Evolutionary conservation across 768 basidiomycete genomes (phyloP), one percentile per base, ranked within the genome.

Genomic region (Leccinellum rugosiceps): DNA sequence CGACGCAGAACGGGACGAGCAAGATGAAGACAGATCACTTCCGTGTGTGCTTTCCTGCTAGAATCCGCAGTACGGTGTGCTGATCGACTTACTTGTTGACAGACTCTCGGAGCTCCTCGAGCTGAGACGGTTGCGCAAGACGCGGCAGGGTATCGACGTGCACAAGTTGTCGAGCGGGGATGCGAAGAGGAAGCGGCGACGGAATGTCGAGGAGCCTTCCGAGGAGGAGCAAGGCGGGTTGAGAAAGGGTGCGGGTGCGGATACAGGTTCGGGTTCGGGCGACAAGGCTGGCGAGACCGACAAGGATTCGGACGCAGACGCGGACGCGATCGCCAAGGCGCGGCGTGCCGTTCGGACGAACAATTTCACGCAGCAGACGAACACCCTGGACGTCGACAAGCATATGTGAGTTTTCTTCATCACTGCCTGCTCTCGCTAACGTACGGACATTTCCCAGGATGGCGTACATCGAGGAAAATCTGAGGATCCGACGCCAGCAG

Each of bases 281-380:
- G 38, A 41, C 9, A 38, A 38, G 2, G 17, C 38, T 10, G 38
- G 23, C 58, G 62, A 64, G 48, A 68, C 83, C 25, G 38, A 41
- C 38, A 81, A 80, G 25, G 84, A 80, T 6, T 50, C 50, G 2
- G 57, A 58, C 28, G 17, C 34, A 1, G 15, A 28, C 7, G 3
- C 53, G 8, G 86, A 86, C 46, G 82, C 84, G 30, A 84, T 86
- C 53, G 83, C 87, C 3, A 87, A 83, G 56, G 86, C 90, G 10
- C 79, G 91, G 57, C 78, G 85, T 51, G 83, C 87, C 6, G 87
- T 95, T 2, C 79, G 93, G 41, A 77, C 84, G 21, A 96, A 92
- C 74, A 97, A 97, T 75, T 98, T 99, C 69, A 99, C 97, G 0
- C 92, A 95, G 61, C 96, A 98, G 74, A 99, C 96, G 4, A 96